A percentile compares a stretch with the other conserved stretches of the same genome.
These are phyloP conservation scores for Coemansia sp. DNA, from an alignment of 371 early-diverging fungal species.

Conservation along the genomic window DNA sequence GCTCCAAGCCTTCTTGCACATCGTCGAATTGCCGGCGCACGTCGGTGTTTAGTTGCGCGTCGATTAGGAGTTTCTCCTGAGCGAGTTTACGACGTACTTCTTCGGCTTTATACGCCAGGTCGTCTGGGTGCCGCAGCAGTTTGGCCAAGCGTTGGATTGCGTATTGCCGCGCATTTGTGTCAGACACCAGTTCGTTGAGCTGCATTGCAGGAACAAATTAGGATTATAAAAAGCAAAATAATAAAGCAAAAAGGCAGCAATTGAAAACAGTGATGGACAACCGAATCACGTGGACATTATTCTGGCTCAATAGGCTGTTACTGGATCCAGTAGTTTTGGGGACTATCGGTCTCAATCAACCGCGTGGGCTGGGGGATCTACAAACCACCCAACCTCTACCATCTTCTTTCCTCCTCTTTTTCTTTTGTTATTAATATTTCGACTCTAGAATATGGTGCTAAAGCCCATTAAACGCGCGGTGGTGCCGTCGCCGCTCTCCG, in stretches of 20 bases:
- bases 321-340: too few species aligned
- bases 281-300: too few species aligned
- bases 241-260: neutral
- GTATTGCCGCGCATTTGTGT: constrained; percentile 34
- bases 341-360: neutral
- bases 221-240: neutral
- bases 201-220: constrained; percentile 8
- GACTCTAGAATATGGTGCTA: constrained; percentile 27
- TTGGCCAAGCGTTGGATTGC: constrained; percentile 51
- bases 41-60: constrained; percentile 92
- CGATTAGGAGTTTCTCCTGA: constrained; percentile 88
- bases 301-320: too few species aligned
- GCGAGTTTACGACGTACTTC: constrained; percentile 76
- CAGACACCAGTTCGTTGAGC: constrained; percentile 26
- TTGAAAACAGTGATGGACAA: too few species aligned
- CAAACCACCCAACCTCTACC: neutral
- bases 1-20: constrained; percentile 83
- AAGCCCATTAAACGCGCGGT: constrained; percentile 31
- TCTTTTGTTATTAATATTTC: neutral
- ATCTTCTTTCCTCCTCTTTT: neutral
- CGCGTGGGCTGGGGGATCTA: neutral
- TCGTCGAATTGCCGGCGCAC: constrained; percentile 92
- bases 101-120: constrained; percentile 81
- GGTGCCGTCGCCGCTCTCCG: constrained; percentile 39
- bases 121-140: constrained; percentile 86